Conservation (phyloP, 495 filamentous ascomycete genomes). For the Cairneyella variabilis region DNA sequence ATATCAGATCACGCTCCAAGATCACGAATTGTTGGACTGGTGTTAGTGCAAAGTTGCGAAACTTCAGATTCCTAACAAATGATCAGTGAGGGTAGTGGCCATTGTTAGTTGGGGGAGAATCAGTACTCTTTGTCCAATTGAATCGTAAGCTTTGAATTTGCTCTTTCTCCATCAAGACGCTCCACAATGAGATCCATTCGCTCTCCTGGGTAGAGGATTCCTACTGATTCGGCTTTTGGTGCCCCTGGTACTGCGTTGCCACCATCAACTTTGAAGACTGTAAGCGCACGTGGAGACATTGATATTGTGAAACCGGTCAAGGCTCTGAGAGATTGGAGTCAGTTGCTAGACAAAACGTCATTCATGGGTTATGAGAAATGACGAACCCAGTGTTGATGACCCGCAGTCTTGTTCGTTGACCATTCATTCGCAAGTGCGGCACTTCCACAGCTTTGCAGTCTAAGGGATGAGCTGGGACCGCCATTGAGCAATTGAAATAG, state of each 20-base stretch:
- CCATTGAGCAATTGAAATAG: conserved; percentile 42
- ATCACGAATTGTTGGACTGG: not conserved
- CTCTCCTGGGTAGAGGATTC: conserved; percentile 45
- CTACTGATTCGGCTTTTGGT: conserved; percentile 28
- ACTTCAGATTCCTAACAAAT: not conserved
- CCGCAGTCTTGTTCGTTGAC: conserved; percentile 13
- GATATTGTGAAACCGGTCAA: conserved; percentile 38
- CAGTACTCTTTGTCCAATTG: not conserved
- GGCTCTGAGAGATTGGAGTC: conserved; percentile 25
- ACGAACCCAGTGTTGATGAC: conserved; percentile 16
- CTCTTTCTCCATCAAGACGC: not conserved
- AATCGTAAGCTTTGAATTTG: not conserved
- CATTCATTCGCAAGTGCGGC: not conserved
- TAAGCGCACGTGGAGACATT: conserved; percentile 29
- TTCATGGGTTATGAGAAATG: too few relatives aligned
- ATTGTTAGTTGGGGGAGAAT: not conserved
- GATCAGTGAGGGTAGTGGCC: not conserved
- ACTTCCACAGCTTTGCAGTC: conserved; percentile 28
- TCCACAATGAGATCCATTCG: conserved; percentile 42
- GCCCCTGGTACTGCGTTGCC: conserved; percentile 31
- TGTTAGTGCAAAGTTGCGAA: not conserved
- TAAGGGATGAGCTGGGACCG: conserved; percentile 38
- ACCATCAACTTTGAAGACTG: conserved; percentile 39
- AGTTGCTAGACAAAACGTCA: too few relatives aligned
- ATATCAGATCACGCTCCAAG: not conserved